Evolutionary conservation across 352 stramenopile genomes (phyloP).

Genomic region (Phytopythium montanum): DNA sequence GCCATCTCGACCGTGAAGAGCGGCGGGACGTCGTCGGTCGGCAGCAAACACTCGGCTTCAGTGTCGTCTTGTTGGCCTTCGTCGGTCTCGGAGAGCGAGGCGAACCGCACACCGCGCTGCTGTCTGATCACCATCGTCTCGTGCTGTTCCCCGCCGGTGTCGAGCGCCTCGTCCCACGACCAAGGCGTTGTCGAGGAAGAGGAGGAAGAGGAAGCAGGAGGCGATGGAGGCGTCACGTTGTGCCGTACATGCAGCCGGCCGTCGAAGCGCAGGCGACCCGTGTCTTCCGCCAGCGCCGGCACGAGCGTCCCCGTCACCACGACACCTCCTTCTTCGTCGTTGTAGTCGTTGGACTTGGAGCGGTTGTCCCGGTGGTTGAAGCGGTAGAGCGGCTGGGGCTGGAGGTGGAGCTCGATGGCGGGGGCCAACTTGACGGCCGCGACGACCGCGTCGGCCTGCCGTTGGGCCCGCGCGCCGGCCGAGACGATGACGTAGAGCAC

Average conservation of each 20-base stretch:
- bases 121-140: slow-evolving; percentile 23
- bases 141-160: slow-evolving; percentile 15
- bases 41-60: slow-evolving; percentile 22
- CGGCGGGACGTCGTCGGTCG: slow-evolving; percentile 31
- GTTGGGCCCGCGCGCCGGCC: slow-evolving; percentile 15
- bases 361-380: slow-evolving; percentile 1
- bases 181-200: background rate
- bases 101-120: slow-evolving; percentile 31
- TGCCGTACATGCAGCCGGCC: slow-evolving; percentile 20
- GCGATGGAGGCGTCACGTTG: background rate
- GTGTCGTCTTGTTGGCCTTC: background rate
- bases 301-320: slow-evolving; percentile 21
- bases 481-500: slow-evolving; percentile 20
- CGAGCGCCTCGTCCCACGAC: slow-evolving; percentile 6
- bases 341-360: background rate
- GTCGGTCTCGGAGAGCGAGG: slow-evolving; percentile 3
- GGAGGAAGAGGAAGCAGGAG: background rate
- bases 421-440: slow-evolving; percentile 17
- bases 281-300: slow-evolving; percentile 31
- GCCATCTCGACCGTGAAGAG: slow-evolving; percentile 33
- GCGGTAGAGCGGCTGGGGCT: slow-evolving; percentile 9
- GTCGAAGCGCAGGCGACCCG: slow-evolving; percentile 36
- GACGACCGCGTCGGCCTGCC: slow-evolving; percentile 22
- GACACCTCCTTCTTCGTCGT: background rate
- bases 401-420: slow-evolving; percentile 32